Conservation (phyloP, 495 filamentous ascomycete genomes). For the Lepidopterella palustris region DNA sequence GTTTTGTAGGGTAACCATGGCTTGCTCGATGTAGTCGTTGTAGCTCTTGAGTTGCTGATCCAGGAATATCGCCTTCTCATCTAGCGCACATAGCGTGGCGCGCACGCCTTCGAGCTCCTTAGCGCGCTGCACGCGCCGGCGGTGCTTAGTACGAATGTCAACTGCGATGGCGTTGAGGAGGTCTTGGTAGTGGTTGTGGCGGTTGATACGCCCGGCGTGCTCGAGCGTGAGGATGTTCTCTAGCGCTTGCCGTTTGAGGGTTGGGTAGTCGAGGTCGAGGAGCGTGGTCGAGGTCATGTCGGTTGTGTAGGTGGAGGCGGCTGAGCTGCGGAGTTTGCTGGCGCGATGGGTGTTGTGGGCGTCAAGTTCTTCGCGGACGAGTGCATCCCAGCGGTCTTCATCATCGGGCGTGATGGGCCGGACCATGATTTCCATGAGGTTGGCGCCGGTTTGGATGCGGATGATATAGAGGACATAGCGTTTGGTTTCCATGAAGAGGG, state of each 20-base stretch:
- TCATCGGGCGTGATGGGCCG: constrained; percentile 82
- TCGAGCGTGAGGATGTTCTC: constrained; percentile 93
- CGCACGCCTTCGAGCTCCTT: constrained; percentile 85
- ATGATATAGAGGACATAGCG: constrained; percentile 97
- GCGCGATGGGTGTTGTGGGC: constrained; percentile 38
- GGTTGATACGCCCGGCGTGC: constrained; percentile 72
- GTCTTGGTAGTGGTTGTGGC: constrained; percentile 93
- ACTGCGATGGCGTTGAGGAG: constrained; percentile 91
- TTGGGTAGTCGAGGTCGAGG: constrained; percentile 84
- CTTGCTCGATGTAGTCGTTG: constrained; percentile 98
- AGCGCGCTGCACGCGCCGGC: constrained; percentile 80
- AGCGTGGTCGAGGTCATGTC: constrained; percentile 51
- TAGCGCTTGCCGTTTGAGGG: constrained; percentile 84
- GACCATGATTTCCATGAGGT: constrained; percentile 90
- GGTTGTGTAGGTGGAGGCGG: constrained; percentile 38
- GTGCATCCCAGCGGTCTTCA: constrained; percentile 74
- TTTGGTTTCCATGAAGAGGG: constrained; percentile 96
- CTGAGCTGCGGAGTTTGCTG: constrained; percentile 67
- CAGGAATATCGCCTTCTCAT: constrained; percentile 86
- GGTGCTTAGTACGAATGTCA: constrained; percentile 95
- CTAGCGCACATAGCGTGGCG: constrained; percentile 73
- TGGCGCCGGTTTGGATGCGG: constrained; percentile 84
- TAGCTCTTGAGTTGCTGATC: constrained; percentile 94
- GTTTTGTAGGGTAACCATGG: constrained; percentile 96
- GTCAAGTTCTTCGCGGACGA: constrained; percentile 78